Evolutionary conservation across 1,284 basidiomycete species (phyloP).

Genomic region (Trametes hirsuta): DNA sequence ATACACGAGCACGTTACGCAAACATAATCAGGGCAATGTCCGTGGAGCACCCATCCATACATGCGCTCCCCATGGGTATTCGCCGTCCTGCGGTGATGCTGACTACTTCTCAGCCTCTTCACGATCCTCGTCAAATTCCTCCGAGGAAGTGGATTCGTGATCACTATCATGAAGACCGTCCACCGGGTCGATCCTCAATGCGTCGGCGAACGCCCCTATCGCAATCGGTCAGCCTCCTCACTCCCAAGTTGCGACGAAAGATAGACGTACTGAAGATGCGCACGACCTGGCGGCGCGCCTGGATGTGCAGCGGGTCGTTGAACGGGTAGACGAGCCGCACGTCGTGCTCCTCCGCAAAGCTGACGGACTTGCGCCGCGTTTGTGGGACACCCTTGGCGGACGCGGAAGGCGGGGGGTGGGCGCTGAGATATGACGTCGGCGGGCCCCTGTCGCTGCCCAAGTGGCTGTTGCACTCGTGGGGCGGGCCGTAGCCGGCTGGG

Average conservation of each 20-base stretch:
- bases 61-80: neutral
- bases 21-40: neutral
- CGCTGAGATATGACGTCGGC: neutral
- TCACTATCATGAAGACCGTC: neutral
- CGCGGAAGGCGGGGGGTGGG: neutral
- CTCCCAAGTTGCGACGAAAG: neutral
- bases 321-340: conserved; percentile 12
- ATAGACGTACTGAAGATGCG: conserved; percentile 16
- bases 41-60: neutral
- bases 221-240: neutral
- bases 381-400: neutral
- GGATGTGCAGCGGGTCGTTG: conserved; percentile 5
- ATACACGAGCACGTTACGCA: neutral
- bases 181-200: conserved; percentile 10
- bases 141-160: neutral
- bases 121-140: neutral
- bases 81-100: too few species aligned
- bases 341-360: conserved; percentile 18
- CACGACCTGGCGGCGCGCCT: conserved; percentile 11
- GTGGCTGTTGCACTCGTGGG: neutral
- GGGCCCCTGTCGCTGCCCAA: neutral
- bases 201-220: conserved; percentile 16
- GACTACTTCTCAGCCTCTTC: neutral
- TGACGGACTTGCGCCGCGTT: conserved; percentile 16
- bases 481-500: neutral